These are phyloP conservation scores for Metschnikowia bowlesiae DNA, from an alignment of 805 yeast species.

Conservation along the genomic window DNA sequence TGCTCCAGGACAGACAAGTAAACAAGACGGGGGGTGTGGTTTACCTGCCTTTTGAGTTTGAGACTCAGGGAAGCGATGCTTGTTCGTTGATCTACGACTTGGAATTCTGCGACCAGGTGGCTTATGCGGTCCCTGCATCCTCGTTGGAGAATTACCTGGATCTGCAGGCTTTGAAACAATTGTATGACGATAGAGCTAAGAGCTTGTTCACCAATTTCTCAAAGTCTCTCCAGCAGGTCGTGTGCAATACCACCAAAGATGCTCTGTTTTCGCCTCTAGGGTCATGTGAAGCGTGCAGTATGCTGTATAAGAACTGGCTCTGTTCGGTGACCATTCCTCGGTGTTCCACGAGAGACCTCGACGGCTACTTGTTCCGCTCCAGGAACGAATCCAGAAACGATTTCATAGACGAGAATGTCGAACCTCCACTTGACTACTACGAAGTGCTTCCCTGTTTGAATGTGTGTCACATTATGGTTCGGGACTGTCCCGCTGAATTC, in stretches of 20 bases:
- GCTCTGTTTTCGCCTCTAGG: slow-evolving; percentile 69
- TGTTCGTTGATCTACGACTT: slow-evolving; percentile 74
- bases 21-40: slow-evolving; percentile 55
- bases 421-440: slow-evolving; percentile 59
- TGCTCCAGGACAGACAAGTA: slow-evolving; percentile 45
- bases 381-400: slow-evolving; percentile 55
- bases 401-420: slow-evolving; percentile 46
- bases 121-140: slow-evolving; percentile 76
- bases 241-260: slow-evolving; percentile 68
- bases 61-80: slow-evolving; percentile 47
- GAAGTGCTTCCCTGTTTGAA: slow-evolving; percentile 87
- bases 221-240: slow-evolving; percentile 66
- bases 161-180: slow-evolving; percentile 16
- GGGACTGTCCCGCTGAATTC: slow-evolving; percentile 78
- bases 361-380: slow-evolving; percentile 45
- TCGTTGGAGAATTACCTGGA: slow-evolving; percentile 6
- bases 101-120: slow-evolving; percentile 74
- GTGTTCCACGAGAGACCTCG: slow-evolving; percentile 53
- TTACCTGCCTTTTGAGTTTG: slow-evolving; percentile 52
- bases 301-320: slow-evolving; percentile 78
- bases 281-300: slow-evolving; percentile 68
- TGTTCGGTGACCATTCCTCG: slow-evolving; percentile 87
- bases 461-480: slow-evolving; percentile 70
- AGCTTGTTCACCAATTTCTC: slow-evolving; percentile 60
- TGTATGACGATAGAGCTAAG: slow-evolving; percentile 64